A percentile compares a stretch with the other conserved stretches of the same genome.
Evolutionary conservation across 768 basidiomycete genomes (phyloP).

Genomic region (Cubamyces sp.): DNA sequence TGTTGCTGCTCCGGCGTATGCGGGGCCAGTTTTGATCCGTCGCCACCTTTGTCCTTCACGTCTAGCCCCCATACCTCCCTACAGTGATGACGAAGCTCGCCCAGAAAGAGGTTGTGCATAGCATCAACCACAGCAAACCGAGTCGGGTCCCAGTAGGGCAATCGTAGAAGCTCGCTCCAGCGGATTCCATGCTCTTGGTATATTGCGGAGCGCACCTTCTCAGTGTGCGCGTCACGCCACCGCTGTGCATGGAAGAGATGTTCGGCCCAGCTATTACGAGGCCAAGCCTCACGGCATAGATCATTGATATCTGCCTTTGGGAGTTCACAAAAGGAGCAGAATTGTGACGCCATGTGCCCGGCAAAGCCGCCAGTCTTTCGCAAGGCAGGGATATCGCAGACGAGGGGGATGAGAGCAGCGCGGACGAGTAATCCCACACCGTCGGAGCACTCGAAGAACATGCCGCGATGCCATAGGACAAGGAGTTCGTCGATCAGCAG

Average conservation of each 20-base stretch:
- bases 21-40: neutral
- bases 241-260: neutral
- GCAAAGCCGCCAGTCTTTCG: slow-evolving; percentile 38
- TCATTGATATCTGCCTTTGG: slow-evolving; percentile 32
- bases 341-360: slow-evolving; percentile 24
- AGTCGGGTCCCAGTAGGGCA: slow-evolving; percentile 35
- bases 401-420: slow-evolving; percentile 37
- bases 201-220: slow-evolving; percentile 13
- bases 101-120: slow-evolving; percentile 33
- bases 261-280: slow-evolving; percentile 1
- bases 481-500: slow-evolving; percentile 44
- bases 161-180: slow-evolving; percentile 28
- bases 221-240: slow-evolving; percentile 24
- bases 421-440: slow-evolving; percentile 35
- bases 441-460: slow-evolving; percentile 34
- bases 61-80: slow-evolving; percentile 28
- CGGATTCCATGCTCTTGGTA: slow-evolving; percentile 27
- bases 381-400: slow-evolving; percentile 43
- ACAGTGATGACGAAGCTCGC: slow-evolving; percentile 38
- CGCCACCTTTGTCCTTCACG: neutral
- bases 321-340: slow-evolving; percentile 37
- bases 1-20: too few species aligned
- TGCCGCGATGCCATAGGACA: slow-evolving; percentile 38
- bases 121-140: slow-evolving; percentile 28
- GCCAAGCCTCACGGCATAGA: slow-evolving; percentile 36